phyloP scores from a whole-genome alignment of 2,329 filamentous ascomycete genomes.

The Beauveria sp. region DNA sequence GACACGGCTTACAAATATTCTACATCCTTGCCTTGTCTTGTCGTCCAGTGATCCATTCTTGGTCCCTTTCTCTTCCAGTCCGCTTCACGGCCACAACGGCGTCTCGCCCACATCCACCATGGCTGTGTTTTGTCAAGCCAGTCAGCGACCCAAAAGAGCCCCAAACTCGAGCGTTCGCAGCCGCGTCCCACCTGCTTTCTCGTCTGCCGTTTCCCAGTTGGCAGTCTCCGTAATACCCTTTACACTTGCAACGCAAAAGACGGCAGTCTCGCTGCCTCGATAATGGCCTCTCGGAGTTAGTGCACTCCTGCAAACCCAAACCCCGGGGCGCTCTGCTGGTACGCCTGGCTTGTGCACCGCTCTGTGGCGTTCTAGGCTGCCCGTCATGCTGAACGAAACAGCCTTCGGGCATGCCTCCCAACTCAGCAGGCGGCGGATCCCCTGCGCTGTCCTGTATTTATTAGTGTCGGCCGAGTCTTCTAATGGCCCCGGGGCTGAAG shows the following conservation, averaged over 20 bases:
- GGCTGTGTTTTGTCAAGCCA: not conserved
- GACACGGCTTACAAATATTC: not conserved
- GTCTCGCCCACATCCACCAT: not conserved
- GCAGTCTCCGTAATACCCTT: too few species aligned
- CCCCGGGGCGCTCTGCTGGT: not conserved
- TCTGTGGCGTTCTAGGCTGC: not conserved
- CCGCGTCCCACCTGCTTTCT: not conserved
- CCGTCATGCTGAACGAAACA: conserved; percentile 6
- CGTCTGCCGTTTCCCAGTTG: not conserved
- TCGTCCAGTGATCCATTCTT: not conserved
- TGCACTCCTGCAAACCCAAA: not conserved
- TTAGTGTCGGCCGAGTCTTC: conserved; percentile 8
- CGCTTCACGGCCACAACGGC: not conserved
- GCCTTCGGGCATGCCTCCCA: not conserved
- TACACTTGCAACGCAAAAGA: not conserved
- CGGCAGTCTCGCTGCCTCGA: too few species aligned
- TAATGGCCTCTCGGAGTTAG: not conserved
- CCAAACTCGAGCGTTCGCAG: not conserved
- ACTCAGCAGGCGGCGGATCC: not conserved
- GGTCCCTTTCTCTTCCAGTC: not conserved
- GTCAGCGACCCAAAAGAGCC: not conserved
- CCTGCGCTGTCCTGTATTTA: not conserved
- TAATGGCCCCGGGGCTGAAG: not conserved
- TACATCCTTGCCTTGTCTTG: not conserved
- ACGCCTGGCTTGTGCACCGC: not conserved